Evolutionary conservation across 148 eudicot genomes (phyloP).

Genomic region (Spergularia bocconei): DNA sequence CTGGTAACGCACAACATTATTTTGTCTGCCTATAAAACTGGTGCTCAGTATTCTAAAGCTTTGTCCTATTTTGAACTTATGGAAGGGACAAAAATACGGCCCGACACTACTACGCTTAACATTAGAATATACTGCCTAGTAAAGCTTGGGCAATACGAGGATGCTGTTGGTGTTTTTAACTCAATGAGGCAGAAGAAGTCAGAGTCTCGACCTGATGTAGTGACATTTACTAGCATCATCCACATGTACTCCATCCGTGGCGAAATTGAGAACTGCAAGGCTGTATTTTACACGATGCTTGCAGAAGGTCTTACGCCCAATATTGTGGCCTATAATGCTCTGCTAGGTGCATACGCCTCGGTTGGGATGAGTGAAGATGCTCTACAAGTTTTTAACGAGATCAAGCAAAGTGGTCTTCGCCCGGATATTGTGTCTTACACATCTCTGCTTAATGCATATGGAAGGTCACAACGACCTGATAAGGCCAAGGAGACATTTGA

Average conservation of each 20-base stretch:
- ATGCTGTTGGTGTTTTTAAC: conserved; percentile 66
- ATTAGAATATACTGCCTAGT: conserved; percentile 73
- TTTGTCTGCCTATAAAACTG: conserved; percentile 84
- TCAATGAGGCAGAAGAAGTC: conserved; percentile 79
- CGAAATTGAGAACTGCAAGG: conserved; percentile 72
- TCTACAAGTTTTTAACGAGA: conserved; percentile 52
- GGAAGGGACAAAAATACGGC: conserved; percentile 79
- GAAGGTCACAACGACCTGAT: conserved; percentile 78
- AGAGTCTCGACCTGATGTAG: conserved; percentile 71
- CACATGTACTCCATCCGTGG: conserved; percentile 88
- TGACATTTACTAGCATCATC: conserved; percentile 87
- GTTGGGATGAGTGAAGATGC: conserved; percentile 77
- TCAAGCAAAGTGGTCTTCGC: conserved; percentile 48
- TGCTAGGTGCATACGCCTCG: conserved; percentile 82
- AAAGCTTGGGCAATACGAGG: conserved; percentile 60
- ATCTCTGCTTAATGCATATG: conserved; percentile 85
- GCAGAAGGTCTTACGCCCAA: conserved; percentile 82
- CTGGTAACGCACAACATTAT: conserved; percentile 90
- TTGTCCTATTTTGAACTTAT: conserved; percentile 88
- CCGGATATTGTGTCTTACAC: conserved; percentile 90
- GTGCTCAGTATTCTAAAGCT: conserved; percentile 78
- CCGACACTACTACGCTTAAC: conserved; percentile 78
- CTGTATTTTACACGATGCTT: conserved; percentile 71
- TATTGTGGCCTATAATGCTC: conserved; percentile 78
- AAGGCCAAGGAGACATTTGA: conserved; percentile 75